Percentiles rank a stretch among this genome's conserved stretches.
These are phyloP conservation scores for Coriaria nepalensis DNA, from an alignment of 306 rosid genomes.

Conservation along the genomic window DNA sequence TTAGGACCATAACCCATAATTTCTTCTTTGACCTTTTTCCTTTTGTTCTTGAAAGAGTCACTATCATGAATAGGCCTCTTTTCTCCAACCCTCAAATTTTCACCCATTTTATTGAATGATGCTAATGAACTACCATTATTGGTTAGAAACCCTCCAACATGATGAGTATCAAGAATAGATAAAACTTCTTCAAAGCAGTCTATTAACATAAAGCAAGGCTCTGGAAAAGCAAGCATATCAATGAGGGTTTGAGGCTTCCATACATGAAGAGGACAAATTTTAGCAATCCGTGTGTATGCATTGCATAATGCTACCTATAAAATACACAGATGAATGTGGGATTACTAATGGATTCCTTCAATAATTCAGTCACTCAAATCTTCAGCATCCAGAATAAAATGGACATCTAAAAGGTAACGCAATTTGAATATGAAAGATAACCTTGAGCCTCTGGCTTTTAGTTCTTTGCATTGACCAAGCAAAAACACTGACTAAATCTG, in stretches of 20 bases:
- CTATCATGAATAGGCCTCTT: constrained; percentile 55
- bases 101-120: constrained; percentile 28
- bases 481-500: constrained; percentile 52
- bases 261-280: constrained; percentile 62
- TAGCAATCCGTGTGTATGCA: constrained; percentile 61
- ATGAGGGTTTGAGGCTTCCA: constrained; percentile 81
- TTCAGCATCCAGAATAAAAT: constrained; percentile 15
- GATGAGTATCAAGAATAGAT: constrained; percentile 53
- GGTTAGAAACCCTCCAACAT: constrained; percentile 35
- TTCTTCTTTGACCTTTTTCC: constrained; percentile 46
- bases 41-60: constrained; percentile 33
- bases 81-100: constrained; percentile 35
- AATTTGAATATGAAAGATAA: constrained; percentile 20
- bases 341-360: constrained; percentile 14
- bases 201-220: constrained; percentile 50
- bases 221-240: constrained; percentile 37
- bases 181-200: constrained; percentile 71
- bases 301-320: constrained; percentile 71
- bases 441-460: constrained; percentile 88
- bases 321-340: constrained; percentile 7
- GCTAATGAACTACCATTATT: constrained; percentile 14
- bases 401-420: constrained; percentile 15
- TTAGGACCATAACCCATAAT: constrained; percentile 26
- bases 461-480: constrained; percentile 50
- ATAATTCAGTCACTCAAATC: constrained; percentile 18